A percentile compares a stretch with the other conserved stretches of the same genome.
phyloP scores from a whole-genome alignment of 2,329 filamentous ascomycete species.

The Teratosphaeria viscida region DNA sequence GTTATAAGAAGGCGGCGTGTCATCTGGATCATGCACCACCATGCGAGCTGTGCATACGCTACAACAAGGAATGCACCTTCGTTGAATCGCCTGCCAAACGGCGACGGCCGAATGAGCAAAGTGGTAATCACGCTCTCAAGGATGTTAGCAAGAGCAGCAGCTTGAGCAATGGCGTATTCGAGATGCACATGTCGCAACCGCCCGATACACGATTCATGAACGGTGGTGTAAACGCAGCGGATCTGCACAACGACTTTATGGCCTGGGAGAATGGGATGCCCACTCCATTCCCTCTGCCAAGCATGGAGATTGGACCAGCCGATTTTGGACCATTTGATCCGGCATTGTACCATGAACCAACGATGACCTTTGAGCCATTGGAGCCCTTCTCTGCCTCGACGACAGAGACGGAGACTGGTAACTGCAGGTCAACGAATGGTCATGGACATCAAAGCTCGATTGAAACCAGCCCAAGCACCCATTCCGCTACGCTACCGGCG shows the following conservation, averaged over 20 bases:
- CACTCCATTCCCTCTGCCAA: constrained; percentile 16
- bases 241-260: constrained; percentile 18
- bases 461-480: constrained; percentile 18
- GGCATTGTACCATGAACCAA: constrained; percentile 18
- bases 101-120: constrained; percentile 21
- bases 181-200: constrained; percentile 1
- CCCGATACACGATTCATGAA: constrained; percentile 9
- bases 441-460: constrained; percentile 11
- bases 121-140: constrained; percentile 5
- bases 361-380: constrained; percentile 16
- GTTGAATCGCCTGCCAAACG: constrained; percentile 29
- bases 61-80: constrained; percentile 36
- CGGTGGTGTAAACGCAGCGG: constrained; percentile 11
- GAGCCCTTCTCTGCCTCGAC: constrained; percentile 19
- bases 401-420: constrained; percentile 3
- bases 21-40: constrained; percentile 34
- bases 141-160: constrained; percentile 6
- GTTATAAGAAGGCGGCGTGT: constrained; percentile 36
- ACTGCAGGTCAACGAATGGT: constrained; percentile 4
- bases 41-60: constrained; percentile 34
- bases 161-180: constrained; percentile 12
- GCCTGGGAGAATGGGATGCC: constrained; percentile 20
- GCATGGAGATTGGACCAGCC: constrained; percentile 11
- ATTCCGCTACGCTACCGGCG: constrained; percentile 8
- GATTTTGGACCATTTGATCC: constrained; percentile 20